These are phyloP conservation scores for Linum tenue DNA, from an alignment of 345 rosid species.

Conservation along the genomic window DNA sequence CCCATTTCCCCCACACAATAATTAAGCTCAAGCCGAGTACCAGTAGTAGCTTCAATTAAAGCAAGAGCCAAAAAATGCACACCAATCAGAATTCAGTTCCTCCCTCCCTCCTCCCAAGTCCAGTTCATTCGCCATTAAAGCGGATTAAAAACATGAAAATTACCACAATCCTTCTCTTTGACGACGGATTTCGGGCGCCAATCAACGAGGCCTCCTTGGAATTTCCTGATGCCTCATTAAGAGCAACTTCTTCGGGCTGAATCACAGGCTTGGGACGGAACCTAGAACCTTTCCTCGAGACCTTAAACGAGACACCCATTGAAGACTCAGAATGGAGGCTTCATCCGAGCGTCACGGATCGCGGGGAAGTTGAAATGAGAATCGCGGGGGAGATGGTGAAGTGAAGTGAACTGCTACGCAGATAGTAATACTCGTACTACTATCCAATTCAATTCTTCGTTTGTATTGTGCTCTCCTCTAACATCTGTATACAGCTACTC, in stretches of 20 bases:
- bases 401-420: too few relatives aligned
- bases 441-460: too few relatives aligned
- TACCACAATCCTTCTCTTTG: constrained; percentile 39
- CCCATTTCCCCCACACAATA: too few relatives aligned
- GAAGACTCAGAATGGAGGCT: background rate
- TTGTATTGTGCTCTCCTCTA: too few relatives aligned
- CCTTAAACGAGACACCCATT: constrained; percentile 70
- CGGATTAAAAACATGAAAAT: background rate
- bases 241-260: constrained; percentile 24
- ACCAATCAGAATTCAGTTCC: background rate
- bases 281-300: constrained; percentile 54
- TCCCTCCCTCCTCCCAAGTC: background rate
- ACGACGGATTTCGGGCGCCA: constrained; percentile 15
- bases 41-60: background rate
- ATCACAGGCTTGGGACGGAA: constrained; percentile 42
- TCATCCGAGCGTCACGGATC: background rate
- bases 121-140: background rate
- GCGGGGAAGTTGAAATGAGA: background rate
- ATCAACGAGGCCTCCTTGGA: constrained; percentile 24
- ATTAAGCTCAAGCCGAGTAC: background rate
- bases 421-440: too few relatives aligned
- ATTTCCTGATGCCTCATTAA: constrained; percentile 29
- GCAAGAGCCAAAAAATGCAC: constrained; percentile 2
- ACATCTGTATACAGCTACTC: too few relatives aligned
- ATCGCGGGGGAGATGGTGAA: background rate